Percentiles rank a stretch among this genome's conserved stretches.
phyloP scores from a whole-genome alignment of 208 protist species.

The Leishmania martiniquensis region DNA sequence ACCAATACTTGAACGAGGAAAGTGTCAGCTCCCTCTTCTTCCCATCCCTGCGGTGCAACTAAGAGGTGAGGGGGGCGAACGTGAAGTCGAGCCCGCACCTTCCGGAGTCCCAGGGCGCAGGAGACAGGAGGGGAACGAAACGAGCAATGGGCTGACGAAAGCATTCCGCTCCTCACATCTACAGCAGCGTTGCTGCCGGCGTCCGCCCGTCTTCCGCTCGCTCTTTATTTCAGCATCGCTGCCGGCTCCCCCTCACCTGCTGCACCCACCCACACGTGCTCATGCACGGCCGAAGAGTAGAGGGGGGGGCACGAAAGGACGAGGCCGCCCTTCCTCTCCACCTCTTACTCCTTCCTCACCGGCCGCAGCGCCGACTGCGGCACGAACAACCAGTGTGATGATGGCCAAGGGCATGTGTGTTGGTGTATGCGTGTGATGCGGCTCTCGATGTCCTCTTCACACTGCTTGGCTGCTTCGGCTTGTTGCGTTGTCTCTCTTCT shows the following conservation, averaged over 20 bases:
- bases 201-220: neutral
- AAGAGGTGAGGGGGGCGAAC: neutral
- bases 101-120: neutral
- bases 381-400: neutral
- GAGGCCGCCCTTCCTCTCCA: neutral
- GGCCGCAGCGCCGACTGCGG: neutral
- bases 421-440: neutral
- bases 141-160: neutral
- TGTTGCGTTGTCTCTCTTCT: neutral
- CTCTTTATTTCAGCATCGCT: neutral
- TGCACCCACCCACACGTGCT: neutral
- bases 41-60: constrained; percentile 28
- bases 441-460: neutral
- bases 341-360: neutral
- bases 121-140: neutral
- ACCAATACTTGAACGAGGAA: constrained; percentile 70
- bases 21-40: constrained; percentile 76
- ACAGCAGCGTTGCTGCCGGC: neutral
- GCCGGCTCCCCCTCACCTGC: neutral
- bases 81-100: neutral
- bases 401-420: neutral
- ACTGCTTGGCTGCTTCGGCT: neutral
- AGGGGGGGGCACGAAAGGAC: neutral
- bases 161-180: neutral
- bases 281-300: neutral